Conservation (phyloP, 805 yeast species). For the Yueomyces sinensis region DNA sequence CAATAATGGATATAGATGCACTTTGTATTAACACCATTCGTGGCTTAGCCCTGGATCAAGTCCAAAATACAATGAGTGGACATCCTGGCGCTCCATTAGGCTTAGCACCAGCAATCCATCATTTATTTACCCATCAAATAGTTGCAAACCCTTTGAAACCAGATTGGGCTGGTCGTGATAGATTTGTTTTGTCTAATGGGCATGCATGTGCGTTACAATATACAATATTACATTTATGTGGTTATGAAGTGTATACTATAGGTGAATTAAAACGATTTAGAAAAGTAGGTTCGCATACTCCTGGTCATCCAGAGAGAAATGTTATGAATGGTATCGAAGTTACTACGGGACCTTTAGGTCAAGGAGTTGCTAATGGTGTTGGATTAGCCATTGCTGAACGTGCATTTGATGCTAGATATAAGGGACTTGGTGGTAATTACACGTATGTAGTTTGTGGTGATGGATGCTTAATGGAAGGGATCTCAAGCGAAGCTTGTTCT, state of each 20-base stretch:
- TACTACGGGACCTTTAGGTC: slow-evolving; percentile 98
- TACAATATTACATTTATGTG: slow-evolving; percentile 72
- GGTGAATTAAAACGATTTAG: slow-evolving; percentile 88
- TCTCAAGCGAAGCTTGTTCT: slow-evolving; percentile 86
- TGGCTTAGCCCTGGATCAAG: slow-evolving; percentile 76
- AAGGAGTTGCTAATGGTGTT: slow-evolving; percentile 92
- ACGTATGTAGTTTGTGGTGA: slow-evolving; percentile 83
- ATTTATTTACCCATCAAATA: slow-evolving; percentile 57
- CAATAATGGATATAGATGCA: slow-evolving; percentile 44
- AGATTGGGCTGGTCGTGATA: slow-evolving; percentile 86
- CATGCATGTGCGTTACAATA: slow-evolving; percentile 91
- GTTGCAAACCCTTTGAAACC: slow-evolving; percentile 85
- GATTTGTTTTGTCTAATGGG: slow-evolving; percentile 92
- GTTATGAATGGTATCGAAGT: slow-evolving; percentile 91
- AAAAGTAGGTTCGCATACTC: slow-evolving; percentile 81
- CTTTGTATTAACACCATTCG: slow-evolving; percentile 81
- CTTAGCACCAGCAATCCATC: slow-evolving; percentile 91
- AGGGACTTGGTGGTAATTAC: slow-evolving; percentile 70
- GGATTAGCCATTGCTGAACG: slow-evolving; percentile 93
- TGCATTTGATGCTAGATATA: slow-evolving; percentile 83
- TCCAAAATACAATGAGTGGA: slow-evolving; percentile 83
- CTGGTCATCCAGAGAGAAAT: slow-evolving; percentile 88
- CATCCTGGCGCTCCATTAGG: slow-evolving; percentile 99
- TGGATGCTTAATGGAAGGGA: slow-evolving; percentile 98
- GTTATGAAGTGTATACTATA: slow-evolving; percentile 49